Base-by-base conservation (phyloP, 176 grass and related monocot species). In the Carex kokanica region DNA sequence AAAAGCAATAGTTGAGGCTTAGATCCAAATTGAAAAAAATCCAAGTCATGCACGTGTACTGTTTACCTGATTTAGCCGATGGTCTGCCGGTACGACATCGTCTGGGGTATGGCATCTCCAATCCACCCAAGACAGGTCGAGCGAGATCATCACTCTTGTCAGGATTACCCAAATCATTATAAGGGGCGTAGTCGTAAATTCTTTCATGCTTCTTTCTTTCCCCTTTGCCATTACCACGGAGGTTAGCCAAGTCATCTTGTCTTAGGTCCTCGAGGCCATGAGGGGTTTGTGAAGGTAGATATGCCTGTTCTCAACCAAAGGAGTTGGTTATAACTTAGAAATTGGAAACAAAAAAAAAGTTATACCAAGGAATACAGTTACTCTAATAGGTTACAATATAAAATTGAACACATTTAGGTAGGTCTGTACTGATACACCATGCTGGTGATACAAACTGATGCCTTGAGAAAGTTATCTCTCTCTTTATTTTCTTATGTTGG, bases 161-260 rank as follows among this genome's bases (percentile, higher is more conserved):
- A 59, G 88, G 88, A 83, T 90, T 87, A 25, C 88, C 88, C 73
- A 90, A 52, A 64, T 90, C 88, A 83, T 90, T 86, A 74, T 90
- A 90, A 74, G 27, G 80, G 13, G 84, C 88, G 73, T 90, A 90
- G 29, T 90, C 88, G 21, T 90, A 90, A 38, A 90, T 81, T 78
- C 81, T 81, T 13, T 90, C 88, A 58, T 80, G 83, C 55, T 87
- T 90, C 79, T 86, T 84, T 63, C 88, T 79, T 43, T 90, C 81
- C 43, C 88, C 88, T 81, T 81, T 90, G 1, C 80, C 88, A 64
- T 90, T 80, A 4, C 88, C 88, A 66, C 85, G n/a, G 34, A 47
- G 27, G 24, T 27, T 40, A 15, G 55, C 55, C 52, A 90, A 62
- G 27, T 84, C 63, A 47, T 90, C 40, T 79, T 90, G 52, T 40